Base-by-base conservation (phyloP, 1,139 yeast species). In the Kurtzmaniella quercitrusa region DNA sequence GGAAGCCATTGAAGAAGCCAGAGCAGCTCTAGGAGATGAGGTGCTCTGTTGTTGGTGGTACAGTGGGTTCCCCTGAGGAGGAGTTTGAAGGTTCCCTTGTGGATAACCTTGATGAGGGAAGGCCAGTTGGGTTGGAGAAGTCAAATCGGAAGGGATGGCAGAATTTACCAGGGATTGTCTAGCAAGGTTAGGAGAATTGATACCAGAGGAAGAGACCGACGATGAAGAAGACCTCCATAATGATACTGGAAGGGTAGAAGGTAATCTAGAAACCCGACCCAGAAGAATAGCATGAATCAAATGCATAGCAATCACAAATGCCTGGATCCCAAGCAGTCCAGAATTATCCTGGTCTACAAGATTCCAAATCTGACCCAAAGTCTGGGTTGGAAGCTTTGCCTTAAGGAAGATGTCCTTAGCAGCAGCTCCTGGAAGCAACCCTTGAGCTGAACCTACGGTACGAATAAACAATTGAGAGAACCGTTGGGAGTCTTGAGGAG, bases 281-380 rank as follows among this genome's bases (percentile, higher is more conserved):
- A 81, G 79, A 58, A 89, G 70, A 39, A 84, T 68, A 43, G 90
- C 83, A 62, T 91, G 97, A 49, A 94, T 88, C 58, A 94, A 74
- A 65, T 88, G 95, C 98, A 94, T 93, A 8, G 98, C 98, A 54
- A 93, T 78, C 34, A 88, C 79, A 57, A 94, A 93, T 54, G 88
- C 91, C 18, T 82, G 74, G 56, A 81, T 77, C 47, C 78, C 75
- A 55, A 93, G 77, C 43, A 77, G 73, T 6, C 98, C 98, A 2
- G 77, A 63, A 52, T 82, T 82, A 45, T 79, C 77, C 47, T 81
- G 78, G 60, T 94, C 98, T 27, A 87, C 93, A 50, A 93, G 72
- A 46, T 78, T 77, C 98, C 98, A 93, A 46, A 93, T 83, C 57
- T 85, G 87, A 44, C 95, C 95, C 53, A 93, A 71, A 1, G 82